phyloP scores from a whole-genome alignment of 768 basidiomycete species.

The Mycena vulgaris region DNA sequence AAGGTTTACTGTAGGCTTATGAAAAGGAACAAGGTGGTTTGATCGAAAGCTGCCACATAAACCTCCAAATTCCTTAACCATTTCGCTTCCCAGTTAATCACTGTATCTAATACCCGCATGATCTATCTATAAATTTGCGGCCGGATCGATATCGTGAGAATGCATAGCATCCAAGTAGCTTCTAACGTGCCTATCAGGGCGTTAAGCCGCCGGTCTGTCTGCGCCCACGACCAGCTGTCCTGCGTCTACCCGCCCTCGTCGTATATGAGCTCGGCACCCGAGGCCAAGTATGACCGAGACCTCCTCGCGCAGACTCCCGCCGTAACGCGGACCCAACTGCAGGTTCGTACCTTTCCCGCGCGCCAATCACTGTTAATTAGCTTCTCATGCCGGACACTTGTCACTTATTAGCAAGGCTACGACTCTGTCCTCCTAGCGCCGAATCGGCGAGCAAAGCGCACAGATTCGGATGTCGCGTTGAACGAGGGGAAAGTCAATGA shows the following conservation, averaged over 20 bases:
- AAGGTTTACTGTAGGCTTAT: no score
- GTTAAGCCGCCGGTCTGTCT: background rate
- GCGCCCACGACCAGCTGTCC: background rate
- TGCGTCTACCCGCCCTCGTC: conserved; percentile 6
- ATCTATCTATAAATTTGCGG: no score
- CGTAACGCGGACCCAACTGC: conserved; percentile 26
- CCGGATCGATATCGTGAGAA: conserved; percentile 8
- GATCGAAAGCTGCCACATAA: no score
- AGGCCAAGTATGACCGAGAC: conserved; percentile 14
- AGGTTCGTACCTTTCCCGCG: conserved; percentile 21
- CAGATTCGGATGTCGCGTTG: conserved; percentile 19
- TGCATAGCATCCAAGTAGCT: background rate
- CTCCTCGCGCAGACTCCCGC: conserved; percentile 26
- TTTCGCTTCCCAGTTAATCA: no score
- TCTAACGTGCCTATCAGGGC: conserved; percentile 12
- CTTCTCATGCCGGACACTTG: background rate
- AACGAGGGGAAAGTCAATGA: background rate
- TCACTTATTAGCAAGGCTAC: conserved; percentile 31
- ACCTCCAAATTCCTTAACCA: no score
- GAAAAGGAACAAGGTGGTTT: no score
- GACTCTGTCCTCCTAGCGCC: conserved; percentile 30
- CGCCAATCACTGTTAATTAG: background rate
- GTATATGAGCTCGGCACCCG: conserved; percentile 17
- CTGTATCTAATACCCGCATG: no score
- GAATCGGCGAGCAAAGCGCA: conserved; percentile 17